These are phyloP conservation scores for Pichia sp. DNA, from an alignment of 1,139 yeast genomes.

Conservation along the genomic window DNA sequence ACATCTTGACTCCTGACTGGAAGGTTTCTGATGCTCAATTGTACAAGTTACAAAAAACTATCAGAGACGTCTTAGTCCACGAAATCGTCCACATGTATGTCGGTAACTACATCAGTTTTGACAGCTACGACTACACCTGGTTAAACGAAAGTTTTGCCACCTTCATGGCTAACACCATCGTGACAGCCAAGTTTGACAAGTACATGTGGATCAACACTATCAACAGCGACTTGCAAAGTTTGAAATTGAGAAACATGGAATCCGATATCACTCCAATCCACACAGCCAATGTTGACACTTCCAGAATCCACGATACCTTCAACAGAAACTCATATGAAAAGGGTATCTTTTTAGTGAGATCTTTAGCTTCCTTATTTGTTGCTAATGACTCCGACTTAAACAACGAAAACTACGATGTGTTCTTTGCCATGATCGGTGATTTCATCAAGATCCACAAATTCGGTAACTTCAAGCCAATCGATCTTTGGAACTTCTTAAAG, in stretches of 20 bases:
- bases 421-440: conserved; percentile 40
- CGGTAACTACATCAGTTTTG: conserved; percentile 65
- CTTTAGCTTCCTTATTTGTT: conserved; percentile 47
- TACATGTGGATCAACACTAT: conserved; percentile 35
- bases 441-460: conserved; percentile 40
- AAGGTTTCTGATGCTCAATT: conserved; percentile 23
- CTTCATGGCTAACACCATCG: conserved; percentile 37
- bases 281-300: conserved; percentile 30
- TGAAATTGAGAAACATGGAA: conserved; percentile 43
- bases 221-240: conserved; percentile 38
- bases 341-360: conserved; percentile 60
- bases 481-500: conserved; percentile 48
- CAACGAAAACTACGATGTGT: conserved; percentile 35
- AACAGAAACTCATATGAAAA: conserved; percentile 58
- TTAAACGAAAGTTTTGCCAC: conserved; percentile 77
- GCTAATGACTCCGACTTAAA: conserved; percentile 27
- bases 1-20: conserved; percentile 42
- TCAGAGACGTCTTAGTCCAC: conserved; percentile 61
- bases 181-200: conserved; percentile 27
- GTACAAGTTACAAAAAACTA: conserved; percentile 27
- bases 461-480: conserved; percentile 49
- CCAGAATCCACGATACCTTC: conserved; percentile 47
- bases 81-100: conserved; percentile 79
- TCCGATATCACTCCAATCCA: conserved; percentile 32
- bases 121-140: conserved; percentile 68